Base-by-base conservation (phyloP, 2,329 filamentous ascomycete species). In the Pseudodiploospora longispora region DNA sequence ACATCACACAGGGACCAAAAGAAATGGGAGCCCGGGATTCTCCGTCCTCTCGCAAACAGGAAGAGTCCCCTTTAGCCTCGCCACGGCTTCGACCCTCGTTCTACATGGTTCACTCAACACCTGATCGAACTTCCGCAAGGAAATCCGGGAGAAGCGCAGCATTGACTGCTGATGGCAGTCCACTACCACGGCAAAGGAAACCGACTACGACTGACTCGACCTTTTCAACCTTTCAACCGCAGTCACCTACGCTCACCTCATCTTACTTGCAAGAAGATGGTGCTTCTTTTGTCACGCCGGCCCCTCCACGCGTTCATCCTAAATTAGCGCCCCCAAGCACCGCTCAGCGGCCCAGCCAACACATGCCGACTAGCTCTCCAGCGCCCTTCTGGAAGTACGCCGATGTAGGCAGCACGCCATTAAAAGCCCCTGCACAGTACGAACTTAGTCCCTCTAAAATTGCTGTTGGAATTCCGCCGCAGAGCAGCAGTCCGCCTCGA, bases 381-480 rank as follows among this genome's bases (percentile, higher is more conserved):
- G 87, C 87, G 1, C 86, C 87, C 0, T 93, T 94, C 63, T 94
- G 87, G 87, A 89, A 87, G 61, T 93, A 86, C 62, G 82, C 85
- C 35, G 85, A 89, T 52, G 76, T 87, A 47, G 77, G 78, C 28
- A 87, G 81, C 62, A 90, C 85, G 2, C 86, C 86, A 2, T 68
- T 85, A 42, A 70, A 71, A 53, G 65, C 70, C 10, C 54, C 64
- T 4, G 55, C 62, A 0, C 61, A 67, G 4, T 79, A 76, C 45
- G 79, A 83, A 48, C 59, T 74, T 35, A 83, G 79, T 54, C 80
- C 80, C 2, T 73, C 72, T 6, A 82, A 81, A 57, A 56, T 61
- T 10, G 57, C 62, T 27, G 63, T 62, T 29, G 53, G 53, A 6
- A 47, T 68, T 30, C 69, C 71, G 27, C 66, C 70, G 3, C 67